Evolutionary conservation across 1,284 basidiomycete species (phyloP), one percentile per base, ranked within the genome.

Genomic region (Caloboletus inedulis): DNA sequence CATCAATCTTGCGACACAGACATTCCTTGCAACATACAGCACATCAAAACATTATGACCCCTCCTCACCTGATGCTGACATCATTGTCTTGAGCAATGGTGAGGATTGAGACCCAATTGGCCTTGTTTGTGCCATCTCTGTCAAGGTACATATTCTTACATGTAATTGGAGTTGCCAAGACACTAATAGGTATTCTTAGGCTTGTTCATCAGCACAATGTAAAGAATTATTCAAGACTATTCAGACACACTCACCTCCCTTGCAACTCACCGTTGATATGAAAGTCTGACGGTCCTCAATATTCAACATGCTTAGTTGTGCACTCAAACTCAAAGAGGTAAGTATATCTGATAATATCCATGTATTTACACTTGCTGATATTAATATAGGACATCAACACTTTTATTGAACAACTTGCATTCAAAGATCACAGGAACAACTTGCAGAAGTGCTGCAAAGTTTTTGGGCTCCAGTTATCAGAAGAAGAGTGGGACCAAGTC

Each of bases 261-360:
- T 51, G 9, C 59, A 25, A 59, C 62, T 25, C 50, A 59, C 27
- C 18, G 35, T 42, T 47, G 13, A 56, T 27, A 58, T 71, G 69
- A 56, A 67, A 48, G 59, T 67, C 13, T 47, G 30, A 30, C 65
- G 65, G 62, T 65, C 59, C 13, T 66, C 49, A 0, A 59, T 54
- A 19, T 62, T 53, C 42, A 31, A 36, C 8, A 65, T 66, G 62
- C 55, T 65, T 8, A 42, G 54, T 37, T 27, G 43, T 0, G 52
- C 59, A 3, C 34, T 56, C 3, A 8, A 49, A 21, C 39, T 57
- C 27, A 49, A 53, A 19, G 47, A 59, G 33, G 56, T 59, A 43
- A 51, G 44, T 3, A 21, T 47, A 47, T 47, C 23, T 23, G 23
- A 31, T 34, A 13, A 51, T 12, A 2, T 33, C 29, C 0, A 1